A percentile compares a stretch with the other conserved stretches of the same genome.
phyloP scores from a whole-genome alignment of 202 grass and related monocot species.

The Elaeis oleifera region DNA sequence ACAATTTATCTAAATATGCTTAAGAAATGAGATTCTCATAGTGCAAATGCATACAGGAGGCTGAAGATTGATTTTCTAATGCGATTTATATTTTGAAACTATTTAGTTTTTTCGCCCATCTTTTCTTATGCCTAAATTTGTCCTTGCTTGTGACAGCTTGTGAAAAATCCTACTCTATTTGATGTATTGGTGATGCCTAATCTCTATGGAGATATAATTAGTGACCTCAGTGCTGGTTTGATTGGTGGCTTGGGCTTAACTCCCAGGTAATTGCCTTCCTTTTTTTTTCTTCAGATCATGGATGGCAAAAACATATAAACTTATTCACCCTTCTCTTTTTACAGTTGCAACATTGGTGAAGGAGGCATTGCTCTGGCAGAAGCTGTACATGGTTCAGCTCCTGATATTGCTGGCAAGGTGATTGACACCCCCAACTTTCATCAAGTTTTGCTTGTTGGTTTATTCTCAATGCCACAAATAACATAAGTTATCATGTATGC shows the following conservation, averaged over 20 bases:
- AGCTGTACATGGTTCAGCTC: conserved; percentile 94
- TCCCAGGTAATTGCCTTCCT: conserved; percentile 52
- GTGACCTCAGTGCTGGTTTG: conserved; percentile 86
- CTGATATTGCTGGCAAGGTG: conserved; percentile 96
- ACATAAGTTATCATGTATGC: neutral
- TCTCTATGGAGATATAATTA: conserved; percentile 97
- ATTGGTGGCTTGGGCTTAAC: conserved; percentile 90
- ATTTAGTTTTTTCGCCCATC: too few species aligned
- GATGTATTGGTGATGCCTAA: conserved; percentile 99
- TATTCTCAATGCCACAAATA: neutral
- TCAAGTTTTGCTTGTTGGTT: neutral
- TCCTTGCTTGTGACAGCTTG: conserved; percentile 37
- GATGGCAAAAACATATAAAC: neutral
- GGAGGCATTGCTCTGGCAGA: conserved; percentile 85
- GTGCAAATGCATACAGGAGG: too few species aligned
- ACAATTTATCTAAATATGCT: too few species aligned
- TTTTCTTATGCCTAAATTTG: too few species aligned
- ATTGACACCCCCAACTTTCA: neutral
- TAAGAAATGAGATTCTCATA: too few species aligned
- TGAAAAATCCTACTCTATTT: conserved; percentile 84
- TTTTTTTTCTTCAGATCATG: neutral
- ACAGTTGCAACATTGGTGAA: conserved; percentile 94
- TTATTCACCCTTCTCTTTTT: conserved; percentile 5
- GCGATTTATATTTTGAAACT: too few species aligned
- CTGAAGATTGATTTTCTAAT: too few species aligned